These are phyloP conservation scores for Raddia distichophylla DNA, from an alignment of 176 grass and related monocot genomes.

Conservation along the genomic window DNA sequence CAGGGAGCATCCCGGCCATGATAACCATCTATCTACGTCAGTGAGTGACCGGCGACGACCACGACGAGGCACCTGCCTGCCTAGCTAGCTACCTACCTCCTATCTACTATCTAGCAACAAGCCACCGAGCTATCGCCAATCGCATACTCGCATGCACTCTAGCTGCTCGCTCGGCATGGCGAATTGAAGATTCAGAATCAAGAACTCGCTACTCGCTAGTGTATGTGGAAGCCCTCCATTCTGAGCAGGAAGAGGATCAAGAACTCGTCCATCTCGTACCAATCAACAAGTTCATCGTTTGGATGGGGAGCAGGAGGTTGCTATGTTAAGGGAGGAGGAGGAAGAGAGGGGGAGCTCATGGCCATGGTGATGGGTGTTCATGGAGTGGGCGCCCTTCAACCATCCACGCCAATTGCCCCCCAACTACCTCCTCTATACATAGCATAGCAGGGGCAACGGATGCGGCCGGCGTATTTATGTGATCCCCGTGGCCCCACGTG, in stretches of 20 bases:
- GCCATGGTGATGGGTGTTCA: slow-evolving; percentile 34
- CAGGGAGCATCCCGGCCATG: slow-evolving; percentile 88
- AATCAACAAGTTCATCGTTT: background rate
- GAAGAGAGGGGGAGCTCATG: slow-evolving; percentile 15
- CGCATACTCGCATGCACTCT: background rate
- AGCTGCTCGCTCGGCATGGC: background rate
- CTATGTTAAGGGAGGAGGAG: background rate
- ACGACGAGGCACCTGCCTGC: slow-evolving; percentile 36
- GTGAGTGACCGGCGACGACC: background rate
- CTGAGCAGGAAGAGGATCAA: slow-evolving; percentile 29
- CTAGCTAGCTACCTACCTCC: background rate
- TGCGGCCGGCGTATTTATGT: slow-evolving; percentile 19
- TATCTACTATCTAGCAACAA: background rate
- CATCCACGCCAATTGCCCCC: slow-evolving; percentile 30
- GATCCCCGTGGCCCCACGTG: background rate
- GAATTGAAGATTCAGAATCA: background rate
- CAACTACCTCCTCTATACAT: slow-evolving; percentile 28
- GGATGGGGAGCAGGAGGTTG: background rate
- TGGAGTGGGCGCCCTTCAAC: slow-evolving; percentile 23
- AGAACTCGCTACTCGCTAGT: background rate
- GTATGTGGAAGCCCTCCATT: slow-evolving; percentile 41
- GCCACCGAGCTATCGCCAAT: background rate
- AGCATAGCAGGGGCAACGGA: background rate
- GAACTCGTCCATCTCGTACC: slow-evolving; percentile 16
- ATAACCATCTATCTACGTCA: slow-evolving; percentile 51